Base-by-base conservation (phyloP, 192 early-diverging fungal genomes). In the Umbelopsis isabellina region DNA sequence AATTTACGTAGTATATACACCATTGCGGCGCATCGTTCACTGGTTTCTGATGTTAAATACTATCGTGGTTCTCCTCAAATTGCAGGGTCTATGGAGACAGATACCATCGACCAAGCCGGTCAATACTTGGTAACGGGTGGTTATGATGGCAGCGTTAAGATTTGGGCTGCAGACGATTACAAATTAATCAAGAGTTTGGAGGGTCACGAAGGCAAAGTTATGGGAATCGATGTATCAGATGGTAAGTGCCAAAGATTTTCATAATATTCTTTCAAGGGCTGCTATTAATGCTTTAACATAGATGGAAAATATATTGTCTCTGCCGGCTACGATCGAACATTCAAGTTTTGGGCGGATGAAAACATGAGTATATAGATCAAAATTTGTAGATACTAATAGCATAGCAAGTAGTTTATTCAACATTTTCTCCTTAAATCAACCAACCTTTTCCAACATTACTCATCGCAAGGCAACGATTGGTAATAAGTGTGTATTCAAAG, bases 121-220 rank as follows among this genome's bases (percentile, higher is more conserved):
- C 85, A 91, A 23, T 96, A 92, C 77, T 50, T 99, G 71, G 92
- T 90, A 0, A 89, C 89, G 47, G 81, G 86, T 13, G 90, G 91
- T 45, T 97, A 94, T 76, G 97, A 99, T 70, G 94, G 95, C 1
- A 88, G 92, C 9, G 86, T 95, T 51, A 99, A 95, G 75, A 76
- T 99, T 7, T 99, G 94, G 93, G 91, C 91, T 25, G 91, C 89
- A 16, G 97, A 96, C 46, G 96, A 98, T 75, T 99, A 89, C 86
- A 95, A 93, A 76, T 86, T 94, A 53, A 80, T 97, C 66, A 95
- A 93, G 72, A 91, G 88, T 45, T 82, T 99, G 58, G 84, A 89
- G 18, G 97, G 96, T 0, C 88, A 97, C 66, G 92, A 94, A 49
- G 92, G 92, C 66, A 96, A 94, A 74, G 93, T 99, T 1, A 93